phyloP scores from a whole-genome alignment of 176 grass and related monocot genomes.

The Elymus sibiricus region DNA sequence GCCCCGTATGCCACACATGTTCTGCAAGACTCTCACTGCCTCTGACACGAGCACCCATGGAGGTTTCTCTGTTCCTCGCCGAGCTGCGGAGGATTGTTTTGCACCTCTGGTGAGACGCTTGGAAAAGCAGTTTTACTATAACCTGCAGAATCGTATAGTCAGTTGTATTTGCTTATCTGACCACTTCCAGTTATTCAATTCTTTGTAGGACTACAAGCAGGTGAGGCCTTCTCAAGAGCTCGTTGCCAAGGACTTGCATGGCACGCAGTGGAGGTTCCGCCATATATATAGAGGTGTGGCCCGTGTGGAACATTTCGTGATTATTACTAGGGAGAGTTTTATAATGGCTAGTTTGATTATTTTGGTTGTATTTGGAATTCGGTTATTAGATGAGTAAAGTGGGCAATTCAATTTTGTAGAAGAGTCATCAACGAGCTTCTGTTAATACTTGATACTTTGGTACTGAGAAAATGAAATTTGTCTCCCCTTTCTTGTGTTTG shows the following conservation, averaged over 20 bases:
- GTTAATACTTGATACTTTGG: not conserved
- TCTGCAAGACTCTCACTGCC: constrained; percentile 95
- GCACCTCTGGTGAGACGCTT: constrained; percentile 60
- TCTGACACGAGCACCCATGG: constrained; percentile 98
- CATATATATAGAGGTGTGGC: constrained; percentile 91
- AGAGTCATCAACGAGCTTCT: not conserved
- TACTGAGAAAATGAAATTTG: not conserved
- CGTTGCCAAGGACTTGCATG: constrained; percentile 82
- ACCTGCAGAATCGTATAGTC: not conserved
- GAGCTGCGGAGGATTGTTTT: constrained; percentile 95
- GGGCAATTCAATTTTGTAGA: not conserved
- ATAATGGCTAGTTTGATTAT: not conserved
- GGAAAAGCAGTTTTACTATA: not conserved
- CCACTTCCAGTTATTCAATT: constrained; percentile 5
- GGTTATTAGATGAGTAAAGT: not conserved
- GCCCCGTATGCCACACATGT: constrained; percentile 64
- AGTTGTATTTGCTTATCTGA: constrained; percentile 3
- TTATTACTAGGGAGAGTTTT: not conserved
- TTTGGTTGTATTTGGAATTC: not conserved
- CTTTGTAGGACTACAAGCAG: constrained; percentile 70
- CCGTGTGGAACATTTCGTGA: not conserved
- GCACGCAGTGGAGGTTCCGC: constrained; percentile 70
- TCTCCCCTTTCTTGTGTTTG: not conserved
- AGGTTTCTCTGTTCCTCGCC: constrained; percentile 95
- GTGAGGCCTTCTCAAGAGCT: constrained; percentile 94